Base-by-base conservation (phyloP, 1,284 basidiomycete species). In the Pulveroboletus sp. region DNA sequence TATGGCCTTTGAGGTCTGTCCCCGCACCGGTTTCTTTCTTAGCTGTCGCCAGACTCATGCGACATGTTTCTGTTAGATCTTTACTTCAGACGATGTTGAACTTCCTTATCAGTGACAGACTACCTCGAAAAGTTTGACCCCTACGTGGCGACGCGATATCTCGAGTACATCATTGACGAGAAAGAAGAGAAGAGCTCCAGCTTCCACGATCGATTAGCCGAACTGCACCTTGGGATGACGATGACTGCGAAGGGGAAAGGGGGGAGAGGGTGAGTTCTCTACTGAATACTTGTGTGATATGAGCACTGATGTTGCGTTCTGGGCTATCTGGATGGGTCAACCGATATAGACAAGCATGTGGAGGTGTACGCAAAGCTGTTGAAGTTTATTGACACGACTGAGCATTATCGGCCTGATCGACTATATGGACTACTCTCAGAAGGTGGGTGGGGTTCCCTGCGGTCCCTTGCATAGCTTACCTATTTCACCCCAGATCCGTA, bases 11-110 rank as follows among this genome's bases (percentile, higher is more conserved):
- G 82, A 94, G 74, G 90, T 93, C 64, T 56, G 71, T 63, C 4
- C n/a, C 42, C 4, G 36, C 42, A 9, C 3, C 44, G 1, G 44
- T 46, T 12, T 40, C 48, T 52, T 48, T n/a, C 35, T 52, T 26
- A 26, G 45, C 37, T 16, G 21, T 33, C 40, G 37, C 45, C 40
- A 19, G 19, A 36, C 16, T 47, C 16, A 52, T 42, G 26, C 9
- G 9, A 1, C 13, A 41, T 52, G 6, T 32, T 37, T 46, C 11
- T 17, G 44, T 0, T 64, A 96, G 89, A 93, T 99, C 50, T 99
- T 99, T 70, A 94, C 89, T 1, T 95, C 94, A 0, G 96, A 98
- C 66, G 93, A 96, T 58, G 89, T 89, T 2, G 91, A 95, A 52
- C 79, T 97, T 17, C 93, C 95, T n/a, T 82, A 84, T 13, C 78